phyloP scores from a whole-genome alignment of 1,284 basidiomycete species.

The Tetrapyrgos nigripes region DNA sequence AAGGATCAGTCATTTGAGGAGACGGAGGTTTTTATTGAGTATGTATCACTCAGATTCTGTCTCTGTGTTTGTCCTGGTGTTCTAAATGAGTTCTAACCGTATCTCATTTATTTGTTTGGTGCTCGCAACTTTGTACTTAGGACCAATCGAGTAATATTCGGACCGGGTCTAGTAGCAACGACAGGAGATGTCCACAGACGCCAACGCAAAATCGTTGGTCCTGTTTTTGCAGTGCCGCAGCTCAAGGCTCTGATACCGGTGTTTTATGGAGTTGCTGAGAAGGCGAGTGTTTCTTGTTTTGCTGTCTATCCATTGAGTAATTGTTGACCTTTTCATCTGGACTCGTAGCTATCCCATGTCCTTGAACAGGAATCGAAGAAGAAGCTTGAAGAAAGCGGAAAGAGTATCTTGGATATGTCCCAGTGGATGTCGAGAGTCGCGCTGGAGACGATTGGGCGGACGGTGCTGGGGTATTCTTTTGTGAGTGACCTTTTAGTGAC shows the following conservation, averaged over 20 bases:
- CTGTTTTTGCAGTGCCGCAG: conserved; percentile 54
- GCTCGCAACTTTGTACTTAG: conserved; percentile 24
- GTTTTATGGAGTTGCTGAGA: conserved; percentile 53
- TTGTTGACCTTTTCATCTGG: background rate
- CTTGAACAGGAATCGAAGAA: conserved; percentile 29
- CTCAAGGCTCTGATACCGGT: conserved; percentile 51
- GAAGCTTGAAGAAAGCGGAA: conserved; percentile 17
- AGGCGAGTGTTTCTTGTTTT: conserved; percentile 30
- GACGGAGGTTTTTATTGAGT: conserved; percentile 56
- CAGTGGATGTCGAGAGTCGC: conserved; percentile 58
- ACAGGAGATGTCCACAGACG: conserved; percentile 55
- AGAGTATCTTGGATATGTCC: conserved; percentile 48
- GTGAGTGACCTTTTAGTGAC: conserved; percentile 2
- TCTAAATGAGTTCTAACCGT: background rate
- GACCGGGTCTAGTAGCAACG: conserved; percentile 39
- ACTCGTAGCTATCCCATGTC: conserved; percentile 32
- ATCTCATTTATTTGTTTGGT: background rate
- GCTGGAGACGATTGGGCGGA: conserved; percentile 56
- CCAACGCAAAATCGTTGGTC: conserved; percentile 56
- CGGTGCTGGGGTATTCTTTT: conserved; percentile 59
- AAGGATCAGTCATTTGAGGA: conserved; percentile 60
- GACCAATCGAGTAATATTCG: conserved; percentile 42
- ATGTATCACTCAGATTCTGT: conserved; percentile 21
- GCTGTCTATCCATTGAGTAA: too few relatives aligned
- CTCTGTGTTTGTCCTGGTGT: background rate